Evolutionary conservation across 2,329 filamentous ascomycete genomes (phyloP).

Genomic region (Cercospora canescens): DNA sequence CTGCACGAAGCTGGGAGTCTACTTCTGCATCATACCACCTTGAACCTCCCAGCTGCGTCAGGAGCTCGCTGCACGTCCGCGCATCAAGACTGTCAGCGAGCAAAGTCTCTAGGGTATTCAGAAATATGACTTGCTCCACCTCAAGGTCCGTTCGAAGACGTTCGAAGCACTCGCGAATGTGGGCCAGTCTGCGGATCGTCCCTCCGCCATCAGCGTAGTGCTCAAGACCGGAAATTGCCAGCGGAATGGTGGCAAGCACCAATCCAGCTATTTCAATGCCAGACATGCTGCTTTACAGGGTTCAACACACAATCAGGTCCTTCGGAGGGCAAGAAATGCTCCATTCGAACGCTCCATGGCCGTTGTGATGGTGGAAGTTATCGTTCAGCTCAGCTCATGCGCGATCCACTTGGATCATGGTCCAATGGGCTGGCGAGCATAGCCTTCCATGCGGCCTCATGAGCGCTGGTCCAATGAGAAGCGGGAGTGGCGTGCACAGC

Average conservation of each 20-base stretch:
- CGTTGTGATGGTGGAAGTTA: too few species aligned
- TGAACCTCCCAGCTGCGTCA: not conserved
- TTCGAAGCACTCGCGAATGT: not conserved
- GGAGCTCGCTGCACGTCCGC: not conserved
- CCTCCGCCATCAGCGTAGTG: constrained; percentile 36
- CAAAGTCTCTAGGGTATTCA: not conserved
- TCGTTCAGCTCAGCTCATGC: not conserved
- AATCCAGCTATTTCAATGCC: constrained; percentile 36
- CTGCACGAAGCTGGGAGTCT: not conserved
- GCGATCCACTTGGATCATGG: too few species aligned
- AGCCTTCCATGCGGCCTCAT: too few species aligned
- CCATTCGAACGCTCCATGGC: too few species aligned
- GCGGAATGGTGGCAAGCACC: constrained; percentile 33
- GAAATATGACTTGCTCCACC: not conserved
- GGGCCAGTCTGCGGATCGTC: constrained; percentile 20
- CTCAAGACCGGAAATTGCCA: constrained; percentile 35
- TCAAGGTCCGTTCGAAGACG: not conserved
- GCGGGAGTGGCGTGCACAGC: too few species aligned
- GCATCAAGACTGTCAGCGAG: not conserved
- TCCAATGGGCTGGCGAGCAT: too few species aligned
- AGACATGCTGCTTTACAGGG: constrained; percentile 23
- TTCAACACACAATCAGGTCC: too few species aligned
- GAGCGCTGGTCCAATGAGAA: too few species aligned
- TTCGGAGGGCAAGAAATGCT: too few species aligned
- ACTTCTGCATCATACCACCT: not conserved